Conservation (phyloP, 345 rosid genomes). For the Citrus glauca region DNA sequence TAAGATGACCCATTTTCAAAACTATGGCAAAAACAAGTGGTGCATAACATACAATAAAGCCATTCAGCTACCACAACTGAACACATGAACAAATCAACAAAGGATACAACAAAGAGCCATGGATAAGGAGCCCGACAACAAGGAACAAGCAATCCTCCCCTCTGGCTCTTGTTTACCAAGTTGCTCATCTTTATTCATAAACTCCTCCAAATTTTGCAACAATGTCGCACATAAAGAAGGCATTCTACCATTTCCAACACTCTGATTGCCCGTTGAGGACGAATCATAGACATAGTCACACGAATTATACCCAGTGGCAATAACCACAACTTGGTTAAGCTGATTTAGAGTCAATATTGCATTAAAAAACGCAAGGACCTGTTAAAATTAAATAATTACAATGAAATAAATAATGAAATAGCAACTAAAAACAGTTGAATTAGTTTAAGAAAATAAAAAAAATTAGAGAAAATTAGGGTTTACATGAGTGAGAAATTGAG, state of each 20-base stretch:
- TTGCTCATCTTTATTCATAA: conserved; percentile 61
- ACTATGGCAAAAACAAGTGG: not conserved
- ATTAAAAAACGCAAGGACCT: conserved; percentile 87
- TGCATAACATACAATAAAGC: not conserved
- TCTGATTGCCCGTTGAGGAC: conserved; percentile 33
- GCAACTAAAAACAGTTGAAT: not conserved
- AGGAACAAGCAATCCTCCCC: conserved; percentile 50
- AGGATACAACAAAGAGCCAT: conserved; percentile 99
- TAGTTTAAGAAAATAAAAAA: not conserved
- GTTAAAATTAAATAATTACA: not conserved
- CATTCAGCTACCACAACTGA: not conserved
- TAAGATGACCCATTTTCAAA: not conserved
- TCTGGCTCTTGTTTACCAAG: conserved; percentile 38
- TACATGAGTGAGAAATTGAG: conserved; percentile 84
- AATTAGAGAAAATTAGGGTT: conserved; percentile 11
- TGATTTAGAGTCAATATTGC: conserved; percentile 70
- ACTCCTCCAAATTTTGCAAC: conserved; percentile 64
- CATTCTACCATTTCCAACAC: conserved; percentile 46
- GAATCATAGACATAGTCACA: conserved; percentile 83
- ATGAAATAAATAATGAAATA: not conserved
- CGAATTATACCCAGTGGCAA: conserved; percentile 78
- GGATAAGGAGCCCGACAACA: conserved; percentile 86
- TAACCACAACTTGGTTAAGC: conserved; percentile 75
- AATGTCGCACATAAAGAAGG: conserved; percentile 46
- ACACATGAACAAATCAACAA: not conserved